A percentile compares a stretch with the other conserved stretches of the same genome.
phyloP scores from a whole-genome alignment of 164 flowering plant genomes.

The Umbilicus rupestris region DNA sequence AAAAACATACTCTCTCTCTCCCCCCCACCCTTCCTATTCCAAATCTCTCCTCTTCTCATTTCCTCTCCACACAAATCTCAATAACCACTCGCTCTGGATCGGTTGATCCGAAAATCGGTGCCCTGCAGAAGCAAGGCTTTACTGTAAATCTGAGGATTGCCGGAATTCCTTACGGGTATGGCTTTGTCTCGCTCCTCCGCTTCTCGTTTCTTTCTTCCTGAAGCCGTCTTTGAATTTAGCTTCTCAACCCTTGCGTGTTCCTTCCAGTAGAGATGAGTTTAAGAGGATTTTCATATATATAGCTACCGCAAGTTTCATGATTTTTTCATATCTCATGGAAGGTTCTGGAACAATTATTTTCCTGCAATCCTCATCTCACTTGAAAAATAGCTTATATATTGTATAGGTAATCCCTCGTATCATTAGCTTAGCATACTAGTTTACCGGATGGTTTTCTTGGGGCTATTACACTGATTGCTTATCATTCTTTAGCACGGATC shows the following conservation, averaged over 20 bases:
- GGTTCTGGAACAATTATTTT: not conserved
- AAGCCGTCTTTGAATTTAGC: not conserved
- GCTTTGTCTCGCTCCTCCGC: not conserved
- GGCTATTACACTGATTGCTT: too few relatives aligned
- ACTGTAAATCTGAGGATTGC: not conserved
- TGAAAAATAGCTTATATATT: not conserved
- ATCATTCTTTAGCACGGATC: too few relatives aligned
- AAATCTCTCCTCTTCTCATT: slow-evolving; percentile 1
- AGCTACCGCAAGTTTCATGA: too few relatives aligned
- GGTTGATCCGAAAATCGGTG: not conserved
- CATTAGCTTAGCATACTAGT: too few relatives aligned
- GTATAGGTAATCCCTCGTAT: not conserved
- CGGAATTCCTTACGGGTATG: not conserved
- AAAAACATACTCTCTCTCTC: not conserved
- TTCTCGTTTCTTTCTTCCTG: not conserved
- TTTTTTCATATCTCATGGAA: too few relatives aligned
- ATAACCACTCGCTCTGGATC: not conserved
- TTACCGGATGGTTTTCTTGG: too few relatives aligned
- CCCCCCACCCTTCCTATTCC: too few relatives aligned
- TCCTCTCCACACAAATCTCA: not conserved
- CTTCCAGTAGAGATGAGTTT: not conserved
- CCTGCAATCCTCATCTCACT: not conserved
- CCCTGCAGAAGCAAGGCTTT: too few relatives aligned
- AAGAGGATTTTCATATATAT: too few relatives aligned
- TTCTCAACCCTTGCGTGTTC: not conserved